These are phyloP conservation scores for Colletotrichum destructivum DNA, from an alignment of 2,329 filamentous ascomycete species.

Conservation along the genomic window DNA sequence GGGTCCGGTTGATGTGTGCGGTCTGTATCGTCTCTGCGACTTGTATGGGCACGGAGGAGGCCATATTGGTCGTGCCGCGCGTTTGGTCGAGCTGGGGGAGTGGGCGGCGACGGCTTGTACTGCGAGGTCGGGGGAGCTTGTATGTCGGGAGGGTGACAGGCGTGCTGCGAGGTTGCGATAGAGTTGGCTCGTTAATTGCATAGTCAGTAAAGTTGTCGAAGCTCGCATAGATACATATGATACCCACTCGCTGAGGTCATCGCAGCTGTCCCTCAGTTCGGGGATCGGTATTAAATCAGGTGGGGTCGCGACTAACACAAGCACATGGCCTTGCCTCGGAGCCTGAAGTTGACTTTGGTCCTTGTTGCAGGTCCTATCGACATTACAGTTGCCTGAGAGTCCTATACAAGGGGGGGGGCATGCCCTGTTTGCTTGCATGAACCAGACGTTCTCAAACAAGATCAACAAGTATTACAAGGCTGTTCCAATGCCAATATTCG, in stretches of 20 bases:
- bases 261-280: constrained; percentile 6
- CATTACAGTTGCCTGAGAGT: not conserved
- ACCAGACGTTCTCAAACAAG: not conserved
- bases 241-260: constrained; percentile 26
- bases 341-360: not conserved
- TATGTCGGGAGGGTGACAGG: not conserved
- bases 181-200: constrained; percentile 35
- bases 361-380: not conserved
- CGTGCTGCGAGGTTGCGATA: constrained; percentile 32
- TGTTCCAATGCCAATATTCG: constrained; percentile 3
- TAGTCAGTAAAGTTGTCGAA: not conserved
- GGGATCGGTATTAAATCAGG: constrained; percentile 14
- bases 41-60: constrained; percentile 74
- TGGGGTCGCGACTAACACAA: constrained; percentile 29
- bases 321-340: constrained; percentile 33
- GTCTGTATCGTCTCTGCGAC: constrained; percentile 86
- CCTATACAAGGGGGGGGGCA: not conserved
- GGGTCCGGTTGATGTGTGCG: constrained; percentile 80
- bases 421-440: not conserved
- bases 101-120: not conserved
- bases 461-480: not conserved
- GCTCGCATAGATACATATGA: constrained; percentile 13
- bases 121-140: constrained; percentile 14
- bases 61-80: constrained; percentile 49
- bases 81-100: not conserved